phyloP scores from a whole-genome alignment of 2,329 filamentous ascomycete genomes.

The Aspergillus clavatus region DNA sequence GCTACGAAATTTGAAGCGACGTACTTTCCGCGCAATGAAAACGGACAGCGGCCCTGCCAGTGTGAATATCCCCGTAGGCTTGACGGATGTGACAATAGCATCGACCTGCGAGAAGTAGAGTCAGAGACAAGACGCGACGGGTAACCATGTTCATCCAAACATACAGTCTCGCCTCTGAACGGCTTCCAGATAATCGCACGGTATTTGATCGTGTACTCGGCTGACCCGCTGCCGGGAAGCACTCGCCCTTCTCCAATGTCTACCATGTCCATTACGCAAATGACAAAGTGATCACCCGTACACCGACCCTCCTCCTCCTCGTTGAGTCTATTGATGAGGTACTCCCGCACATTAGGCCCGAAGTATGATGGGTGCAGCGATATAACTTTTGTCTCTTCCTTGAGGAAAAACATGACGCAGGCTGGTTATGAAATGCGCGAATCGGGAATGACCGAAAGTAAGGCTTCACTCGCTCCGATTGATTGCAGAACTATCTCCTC shows the following conservation, averaged over 20 bases:
- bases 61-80: conserved; percentile 76
- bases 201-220: conserved; percentile 92
- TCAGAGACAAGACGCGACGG: conserved; percentile 22
- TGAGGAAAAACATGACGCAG: conserved; percentile 87
- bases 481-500: too few species aligned
- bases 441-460: too few species aligned
- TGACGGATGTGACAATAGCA: conserved; percentile 86
- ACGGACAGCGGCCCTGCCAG: conserved; percentile 46
- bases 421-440: too few species aligned
- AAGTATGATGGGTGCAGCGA: conserved; percentile 97
- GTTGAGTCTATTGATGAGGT: conserved; percentile 82
- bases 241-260: conserved; percentile 92
- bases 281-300: conserved; percentile 94
- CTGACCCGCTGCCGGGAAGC: conserved; percentile 82
- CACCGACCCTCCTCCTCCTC: conserved; percentile 93
- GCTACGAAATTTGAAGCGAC: conserved; percentile 30
- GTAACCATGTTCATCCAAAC: conserved; percentile 29
- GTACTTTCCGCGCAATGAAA: conserved; percentile 64
- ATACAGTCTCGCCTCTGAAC: conserved; percentile 95
- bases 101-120: conserved; percentile 63
- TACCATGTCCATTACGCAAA: conserved; percentile 94
- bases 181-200: conserved; percentile 96
- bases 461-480: too few species aligned
- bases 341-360: conserved; percentile 84
- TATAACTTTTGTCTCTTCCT: conserved; percentile 91